Evolutionary conservation across 495 filamentous ascomycete species (phyloP), one percentile per base, ranked within the genome.

Genomic region (Penicillium angulare): DNA sequence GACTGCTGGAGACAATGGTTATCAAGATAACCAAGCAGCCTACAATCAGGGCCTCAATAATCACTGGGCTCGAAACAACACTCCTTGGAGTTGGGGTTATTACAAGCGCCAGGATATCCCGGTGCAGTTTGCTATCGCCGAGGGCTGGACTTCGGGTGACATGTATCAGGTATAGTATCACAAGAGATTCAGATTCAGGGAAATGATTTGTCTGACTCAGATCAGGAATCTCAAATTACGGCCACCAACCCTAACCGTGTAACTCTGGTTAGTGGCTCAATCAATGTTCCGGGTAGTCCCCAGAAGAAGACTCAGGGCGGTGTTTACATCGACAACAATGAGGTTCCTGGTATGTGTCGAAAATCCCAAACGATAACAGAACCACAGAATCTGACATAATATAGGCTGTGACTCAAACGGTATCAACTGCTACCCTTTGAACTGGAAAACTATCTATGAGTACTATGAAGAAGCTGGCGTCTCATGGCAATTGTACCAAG

Each of bases 301-400:
- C 76, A 79, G 48, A 61, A 47, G 12, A 44, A 64, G 13, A 55
- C 63, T 31, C 55, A 78, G 50, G 77, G 78, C 12, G 76, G 77
- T 21, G 63, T 71, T n/a, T 80, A 79, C 38, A 69, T 80, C 47
- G 79, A 82, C 53, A 82, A 82, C 56, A 80, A 79, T 49, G 77
- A 80, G 53, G 73, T 71, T 20, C 79, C 78, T 7, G 71, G 69
- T 72, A 55, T 31, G 44, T 43, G 10, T 29, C n/a, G n/a, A 29
- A 29, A 5, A 29, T 5, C 27, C 5, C 8, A 7, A 31, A 27
- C 26, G 5, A 9, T 31, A 6, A 36, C 34, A n/a, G 13, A 4
- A 6, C 4, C 5, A 12, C 13, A 36, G n/a, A n/a, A n/a, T n/a
- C 27, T 31, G 13, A 31, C 13, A 31, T 2, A 1, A 13, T 38